A percentile compares a stretch with the other conserved stretches of the same genome.
These are phyloP conservation scores for Alternaria sp. DNA, from an alignment of 2,329 filamentous ascomycete genomes.

Conservation along the genomic window DNA sequence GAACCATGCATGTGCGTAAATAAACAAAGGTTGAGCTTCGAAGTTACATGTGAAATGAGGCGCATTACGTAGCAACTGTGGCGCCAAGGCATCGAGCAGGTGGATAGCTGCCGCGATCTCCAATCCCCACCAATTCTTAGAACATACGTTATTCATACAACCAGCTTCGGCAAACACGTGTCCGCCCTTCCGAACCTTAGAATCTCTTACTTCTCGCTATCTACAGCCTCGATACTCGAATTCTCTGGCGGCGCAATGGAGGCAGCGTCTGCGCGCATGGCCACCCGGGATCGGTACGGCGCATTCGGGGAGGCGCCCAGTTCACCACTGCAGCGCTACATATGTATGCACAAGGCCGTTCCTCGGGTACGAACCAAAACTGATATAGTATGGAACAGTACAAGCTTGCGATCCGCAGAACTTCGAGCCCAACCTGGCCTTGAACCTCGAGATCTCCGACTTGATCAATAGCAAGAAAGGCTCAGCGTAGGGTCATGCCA, in stretches of 20 bases:
- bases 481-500: conserved; percentile 67
- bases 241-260: conserved; percentile 67
- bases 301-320: conserved; percentile 79
- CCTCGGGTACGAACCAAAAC: background rate
- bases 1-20: conserved; percentile 4
- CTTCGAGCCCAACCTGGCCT: conserved; percentile 95
- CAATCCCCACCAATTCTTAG: conserved; percentile 25
- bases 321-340: conserved; percentile 92
- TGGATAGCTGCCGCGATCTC: conserved; percentile 17
- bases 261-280: conserved; percentile 94
- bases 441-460: conserved; percentile 96
- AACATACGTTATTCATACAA: conserved; percentile 20
- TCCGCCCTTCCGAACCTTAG: conserved; percentile 2
- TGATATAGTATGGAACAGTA: conserved; percentile 57
- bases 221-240: background rate
- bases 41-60: conserved; percentile 13
- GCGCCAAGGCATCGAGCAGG: conserved; percentile 25
- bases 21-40: background rate
- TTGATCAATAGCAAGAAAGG: conserved; percentile 98
- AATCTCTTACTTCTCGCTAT: background rate
- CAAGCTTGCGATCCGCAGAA: conserved; percentile 97
- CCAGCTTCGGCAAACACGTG: conserved; percentile 10
- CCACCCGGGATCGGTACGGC: conserved; percentile 91
- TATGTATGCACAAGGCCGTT: conserved; percentile 62
- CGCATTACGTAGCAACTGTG: conserved; percentile 27